These are phyloP conservation scores for Erodium chrysanthum DNA, from an alignment of 441 rosid genomes.

Conservation along the genomic window DNA sequence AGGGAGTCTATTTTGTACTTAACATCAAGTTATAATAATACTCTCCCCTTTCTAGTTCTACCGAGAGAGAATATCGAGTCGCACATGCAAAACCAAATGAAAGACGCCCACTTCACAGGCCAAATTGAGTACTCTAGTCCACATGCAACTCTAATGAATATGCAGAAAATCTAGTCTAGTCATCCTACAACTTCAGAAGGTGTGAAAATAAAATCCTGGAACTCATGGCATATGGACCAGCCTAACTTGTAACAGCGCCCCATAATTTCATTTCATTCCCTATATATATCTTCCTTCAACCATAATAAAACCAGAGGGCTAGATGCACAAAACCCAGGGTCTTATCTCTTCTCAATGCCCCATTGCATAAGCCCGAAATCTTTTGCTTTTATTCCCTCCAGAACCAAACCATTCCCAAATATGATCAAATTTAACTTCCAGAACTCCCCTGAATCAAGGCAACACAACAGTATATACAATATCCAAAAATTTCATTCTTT, in stretches of 20 bases:
- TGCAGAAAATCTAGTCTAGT: background rate
- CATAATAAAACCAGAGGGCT: background rate
- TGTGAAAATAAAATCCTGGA: background rate
- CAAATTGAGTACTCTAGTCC: too few relatives aligned
- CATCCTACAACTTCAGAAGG: background rate
- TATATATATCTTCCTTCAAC: background rate
- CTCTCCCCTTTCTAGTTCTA: too few relatives aligned
- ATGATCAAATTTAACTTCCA: background rate
- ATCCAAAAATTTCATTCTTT: background rate
- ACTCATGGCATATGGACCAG: background rate
- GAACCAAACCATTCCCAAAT: background rate
- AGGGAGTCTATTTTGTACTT: too few relatives aligned
- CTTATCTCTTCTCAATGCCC: background rate
- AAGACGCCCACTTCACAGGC: background rate
- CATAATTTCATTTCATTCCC: background rate
- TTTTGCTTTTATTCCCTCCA: background rate
- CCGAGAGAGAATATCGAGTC: background rate
- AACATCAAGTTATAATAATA: too few relatives aligned
- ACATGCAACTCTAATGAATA: background rate
- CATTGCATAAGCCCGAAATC: background rate
- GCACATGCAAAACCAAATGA: background rate
- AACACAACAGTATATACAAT: background rate
- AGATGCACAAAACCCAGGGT: background rate
- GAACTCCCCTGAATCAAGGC: background rate
- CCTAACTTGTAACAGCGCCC: background rate